These are phyloP conservation scores for Hypoxylon perforatum DNA, from an alignment of 495 filamentous ascomycete species.

Conservation along the genomic window DNA sequence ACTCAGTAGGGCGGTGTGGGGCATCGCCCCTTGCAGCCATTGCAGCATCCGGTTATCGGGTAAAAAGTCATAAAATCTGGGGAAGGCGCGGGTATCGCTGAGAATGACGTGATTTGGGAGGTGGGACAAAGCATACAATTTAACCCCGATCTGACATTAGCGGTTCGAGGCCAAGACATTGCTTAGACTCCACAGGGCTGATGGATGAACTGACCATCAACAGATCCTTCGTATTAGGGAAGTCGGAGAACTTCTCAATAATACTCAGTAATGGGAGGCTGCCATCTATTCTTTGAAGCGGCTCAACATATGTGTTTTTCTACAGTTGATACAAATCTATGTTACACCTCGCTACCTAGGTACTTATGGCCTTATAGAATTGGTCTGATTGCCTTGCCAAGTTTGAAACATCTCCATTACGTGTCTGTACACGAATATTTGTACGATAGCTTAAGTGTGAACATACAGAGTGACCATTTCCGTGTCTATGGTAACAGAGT, in stretches of 20 bases:
- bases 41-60: constrained; percentile 45
- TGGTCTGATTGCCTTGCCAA: too few species aligned
- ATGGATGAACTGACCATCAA: not conserved
- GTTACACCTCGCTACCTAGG: not conserved
- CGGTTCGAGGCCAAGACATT: not conserved
- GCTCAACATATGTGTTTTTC: too few species aligned
- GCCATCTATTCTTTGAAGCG: too few species aligned
- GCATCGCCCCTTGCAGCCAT: constrained; percentile 37
- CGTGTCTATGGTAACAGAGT: constrained; percentile 29
- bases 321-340: too few species aligned
- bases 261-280: too few species aligned
- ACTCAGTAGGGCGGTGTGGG: constrained; percentile 29
- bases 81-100: constrained; percentile 42
- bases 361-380: not conserved
- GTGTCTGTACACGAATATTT: too few species aligned
- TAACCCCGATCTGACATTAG: not conserved
- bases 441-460: constrained; percentile 1
- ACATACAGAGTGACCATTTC: constrained; percentile 32
- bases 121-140: constrained; percentile 19
- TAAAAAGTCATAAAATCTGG: constrained; percentile 34
- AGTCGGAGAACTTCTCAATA: too few species aligned
- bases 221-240: too few species aligned
- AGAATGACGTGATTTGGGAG: constrained; percentile 39
- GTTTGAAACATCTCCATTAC: too few species aligned
- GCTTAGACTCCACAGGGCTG: constrained; percentile 17